Percentiles rank a stretch among this genome's conserved stretches.
Conservation (phyloP, 768 basidiomycete genomes). For the Kwoniella bestiolae region DNA sequence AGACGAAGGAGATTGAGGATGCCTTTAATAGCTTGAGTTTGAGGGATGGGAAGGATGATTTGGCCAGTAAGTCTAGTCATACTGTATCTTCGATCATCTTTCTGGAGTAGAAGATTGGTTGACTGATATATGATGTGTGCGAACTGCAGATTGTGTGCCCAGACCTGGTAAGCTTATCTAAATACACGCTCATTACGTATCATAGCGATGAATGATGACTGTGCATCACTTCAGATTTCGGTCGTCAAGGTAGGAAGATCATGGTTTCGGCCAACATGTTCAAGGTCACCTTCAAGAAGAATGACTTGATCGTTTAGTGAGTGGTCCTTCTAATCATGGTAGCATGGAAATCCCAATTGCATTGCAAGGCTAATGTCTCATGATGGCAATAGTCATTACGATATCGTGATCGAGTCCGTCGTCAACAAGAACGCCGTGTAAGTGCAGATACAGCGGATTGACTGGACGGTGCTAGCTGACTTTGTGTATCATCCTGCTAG, state of each 20-base stretch:
- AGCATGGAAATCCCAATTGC: background rate
- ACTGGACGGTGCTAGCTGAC: conserved; percentile 19
- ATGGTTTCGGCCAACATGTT: conserved; percentile 49
- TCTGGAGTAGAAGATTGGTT: background rate
- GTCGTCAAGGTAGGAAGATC: conserved; percentile 37
- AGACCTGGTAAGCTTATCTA: conserved; percentile 19
- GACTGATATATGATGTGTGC: background rate
- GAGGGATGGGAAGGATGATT: conserved; percentile 6
- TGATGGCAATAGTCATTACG: conserved; percentile 55
- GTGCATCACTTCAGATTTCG: conserved; percentile 28
- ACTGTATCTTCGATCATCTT: background rate
- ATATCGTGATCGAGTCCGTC: conserved; percentile 52
- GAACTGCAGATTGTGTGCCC: background rate
- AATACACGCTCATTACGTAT: background rate
- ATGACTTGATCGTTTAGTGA: conserved; percentile 28
- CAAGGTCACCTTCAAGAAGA: conserved; percentile 32
- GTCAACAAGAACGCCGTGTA: too few species aligned
- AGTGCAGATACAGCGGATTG: conserved; percentile 47
- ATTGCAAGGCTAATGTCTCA: too few species aligned
- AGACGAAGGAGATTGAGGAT: background rate
- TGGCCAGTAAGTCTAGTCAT: background rate
- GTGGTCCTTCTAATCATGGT: background rate
- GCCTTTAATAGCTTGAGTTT: background rate
- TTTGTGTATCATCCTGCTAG: too few species aligned
- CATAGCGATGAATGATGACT: background rate